These are phyloP conservation scores for Tolypocladium nubicola DNA, from an alignment of 2,329 filamentous ascomycete genomes.

Conservation along the genomic window DNA sequence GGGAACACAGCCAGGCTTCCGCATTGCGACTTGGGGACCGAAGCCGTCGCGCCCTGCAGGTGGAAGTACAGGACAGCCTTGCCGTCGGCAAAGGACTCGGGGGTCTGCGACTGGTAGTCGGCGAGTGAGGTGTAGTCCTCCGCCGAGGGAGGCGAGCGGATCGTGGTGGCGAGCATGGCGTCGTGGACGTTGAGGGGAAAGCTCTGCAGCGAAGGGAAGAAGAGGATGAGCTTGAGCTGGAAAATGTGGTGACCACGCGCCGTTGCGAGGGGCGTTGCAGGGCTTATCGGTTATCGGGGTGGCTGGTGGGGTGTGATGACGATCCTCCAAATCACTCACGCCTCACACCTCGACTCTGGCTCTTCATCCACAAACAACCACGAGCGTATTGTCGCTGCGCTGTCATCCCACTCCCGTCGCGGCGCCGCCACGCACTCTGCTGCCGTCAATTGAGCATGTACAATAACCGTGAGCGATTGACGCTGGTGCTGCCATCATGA, in stretches of 20 bases:
- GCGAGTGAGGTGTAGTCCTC: slow-evolving; percentile 53
- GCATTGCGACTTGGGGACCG: slow-evolving; percentile 43
- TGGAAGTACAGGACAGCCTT: slow-evolving; percentile 63
- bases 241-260: neutral
- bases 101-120: slow-evolving; percentile 64
- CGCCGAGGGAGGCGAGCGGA: slow-evolving; percentile 43
- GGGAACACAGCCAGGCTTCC: slow-evolving; percentile 44
- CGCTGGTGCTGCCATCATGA: neutral
- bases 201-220: neutral
- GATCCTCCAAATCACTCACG: neutral
- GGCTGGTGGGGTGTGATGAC: neutral
- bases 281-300: slow-evolving; percentile 6
- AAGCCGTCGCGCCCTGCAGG: slow-evolving; percentile 43
- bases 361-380: neutral
- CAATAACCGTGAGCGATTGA: slow-evolving; percentile 22
- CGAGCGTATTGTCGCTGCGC: neutral
- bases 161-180: slow-evolving; percentile 38
- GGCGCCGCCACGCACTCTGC: neutral
- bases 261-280: neutral
- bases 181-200: neutral
- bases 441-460: slow-evolving; percentile 12
- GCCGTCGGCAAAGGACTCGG: slow-evolving; percentile 58
- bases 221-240: neutral
- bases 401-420: neutral
- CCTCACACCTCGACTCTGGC: neutral